phyloP scores from a whole-genome alignment of 768 basidiomycete genomes.

The Termitomyces sp. region DNA sequence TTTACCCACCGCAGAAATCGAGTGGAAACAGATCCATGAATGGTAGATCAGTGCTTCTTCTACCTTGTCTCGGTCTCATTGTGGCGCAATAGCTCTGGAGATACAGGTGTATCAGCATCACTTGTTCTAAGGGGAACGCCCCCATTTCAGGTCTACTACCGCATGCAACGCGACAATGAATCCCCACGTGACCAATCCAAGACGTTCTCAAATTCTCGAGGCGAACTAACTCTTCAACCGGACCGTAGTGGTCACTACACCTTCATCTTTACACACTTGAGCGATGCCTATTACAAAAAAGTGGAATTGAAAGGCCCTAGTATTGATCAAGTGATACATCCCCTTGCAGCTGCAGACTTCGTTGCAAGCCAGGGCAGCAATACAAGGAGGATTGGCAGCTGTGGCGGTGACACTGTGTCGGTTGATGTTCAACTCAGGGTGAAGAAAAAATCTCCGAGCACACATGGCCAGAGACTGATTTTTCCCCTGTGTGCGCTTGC shows the following conservation, averaged over 20 bases:
- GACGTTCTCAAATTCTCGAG: constrained; percentile 63
- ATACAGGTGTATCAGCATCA: constrained; percentile 86
- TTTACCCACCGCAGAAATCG: constrained; percentile 75
- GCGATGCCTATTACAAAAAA: constrained; percentile 80
- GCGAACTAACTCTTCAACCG: constrained; percentile 80
- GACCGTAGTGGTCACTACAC: constrained; percentile 86
- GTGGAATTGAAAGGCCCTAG: constrained; percentile 69
- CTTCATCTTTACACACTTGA: constrained; percentile 74
- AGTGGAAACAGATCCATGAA: constrained; percentile 87
- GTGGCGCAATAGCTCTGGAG: constrained; percentile 58
- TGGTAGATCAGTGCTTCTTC: constrained; percentile 44
- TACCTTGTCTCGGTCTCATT: background rate
- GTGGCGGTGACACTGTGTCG: constrained; percentile 70
- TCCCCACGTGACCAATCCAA: constrained; percentile 52
- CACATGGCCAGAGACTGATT: background rate
- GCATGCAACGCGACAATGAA: constrained; percentile 65
- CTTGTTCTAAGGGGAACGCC: constrained; percentile 84
- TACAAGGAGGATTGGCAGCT: constrained; percentile 63
- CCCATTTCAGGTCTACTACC: constrained; percentile 83
- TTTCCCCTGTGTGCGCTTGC: background rate
- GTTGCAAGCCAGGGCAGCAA: constrained; percentile 35
- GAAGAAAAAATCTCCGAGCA: constrained; percentile 14
- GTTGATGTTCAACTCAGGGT: constrained; percentile 82
- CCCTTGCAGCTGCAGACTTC: constrained; percentile 77
- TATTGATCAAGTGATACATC: constrained; percentile 88